A percentile compares a stretch with the other conserved stretches of the same genome.
phyloP scores from a whole-genome alignment of 2,329 filamentous ascomycete species.

The Phyllosticta citrichinensis region DNA sequence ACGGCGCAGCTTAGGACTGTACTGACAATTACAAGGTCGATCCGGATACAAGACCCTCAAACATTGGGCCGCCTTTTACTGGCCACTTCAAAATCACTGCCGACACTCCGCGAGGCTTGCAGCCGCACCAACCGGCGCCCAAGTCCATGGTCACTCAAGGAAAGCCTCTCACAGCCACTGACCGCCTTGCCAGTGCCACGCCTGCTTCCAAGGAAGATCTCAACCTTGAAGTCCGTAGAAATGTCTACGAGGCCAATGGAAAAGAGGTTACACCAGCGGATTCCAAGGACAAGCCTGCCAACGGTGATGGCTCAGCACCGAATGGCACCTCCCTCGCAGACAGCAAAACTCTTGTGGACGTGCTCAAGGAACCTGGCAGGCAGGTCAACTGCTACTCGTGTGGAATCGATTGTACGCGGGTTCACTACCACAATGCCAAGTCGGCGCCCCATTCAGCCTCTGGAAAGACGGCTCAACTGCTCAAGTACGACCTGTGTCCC shows the following conservation, averaged over 20 bases:
- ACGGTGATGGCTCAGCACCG: constrained; percentile 53
- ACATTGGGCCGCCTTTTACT: constrained; percentile 91
- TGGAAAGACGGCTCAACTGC: constrained; percentile 45
- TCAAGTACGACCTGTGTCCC: constrained; percentile 81
- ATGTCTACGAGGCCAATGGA: constrained; percentile 87
- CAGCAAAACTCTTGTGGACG: constrained; percentile 52
- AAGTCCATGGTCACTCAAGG: constrained; percentile 54
- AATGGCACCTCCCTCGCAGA: constrained; percentile 56
- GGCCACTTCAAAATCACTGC: constrained; percentile 95
- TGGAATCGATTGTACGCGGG: constrained; percentile 74
- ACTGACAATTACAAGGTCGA: constrained; percentile 60
- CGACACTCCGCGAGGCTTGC: constrained; percentile 87
- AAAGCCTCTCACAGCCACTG: constrained; percentile 57
- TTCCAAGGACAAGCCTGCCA: constrained; percentile 49
- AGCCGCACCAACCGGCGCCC: constrained; percentile 86
- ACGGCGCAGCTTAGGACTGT: not conserved
- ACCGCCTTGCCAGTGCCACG: constrained; percentile 56
- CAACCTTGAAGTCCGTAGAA: constrained; percentile 86
- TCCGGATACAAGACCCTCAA: constrained; percentile 86
- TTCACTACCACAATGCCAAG: constrained; percentile 62
- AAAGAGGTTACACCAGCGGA: constrained; percentile 69
- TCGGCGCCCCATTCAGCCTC: constrained; percentile 38
- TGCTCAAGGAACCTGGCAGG: constrained; percentile 53
- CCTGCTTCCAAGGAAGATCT: constrained; percentile 66
- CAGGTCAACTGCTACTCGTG: constrained; percentile 79